Evolutionary conservation across 176 grass and related monocot genomes (phyloP).

Genomic region (Cymbopogon citratus): DNA sequence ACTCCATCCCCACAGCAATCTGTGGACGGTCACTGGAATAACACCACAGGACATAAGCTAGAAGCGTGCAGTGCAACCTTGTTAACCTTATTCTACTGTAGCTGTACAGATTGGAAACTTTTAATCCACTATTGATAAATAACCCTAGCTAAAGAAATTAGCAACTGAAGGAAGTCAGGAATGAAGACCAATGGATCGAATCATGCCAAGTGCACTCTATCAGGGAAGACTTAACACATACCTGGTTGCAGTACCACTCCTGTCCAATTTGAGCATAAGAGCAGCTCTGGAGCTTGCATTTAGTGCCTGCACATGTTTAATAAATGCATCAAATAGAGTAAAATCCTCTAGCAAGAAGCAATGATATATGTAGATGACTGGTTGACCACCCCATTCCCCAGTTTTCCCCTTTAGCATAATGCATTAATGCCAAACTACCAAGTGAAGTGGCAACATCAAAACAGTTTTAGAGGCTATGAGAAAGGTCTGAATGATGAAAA

Average conservation of each 20-base stretch:
- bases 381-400: not conserved
- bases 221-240: slow-evolving; percentile 11
- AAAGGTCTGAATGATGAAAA: not conserved
- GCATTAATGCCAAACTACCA: not conserved
- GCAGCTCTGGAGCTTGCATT: slow-evolving; percentile 94
- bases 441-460: not conserved
- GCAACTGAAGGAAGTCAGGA: not conserved
- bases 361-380: not conserved
- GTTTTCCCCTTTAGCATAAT: not conserved
- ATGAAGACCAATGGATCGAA: not conserved
- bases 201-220: not conserved
- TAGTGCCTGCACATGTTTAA: slow-evolving; percentile 51
- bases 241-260: slow-evolving; percentile 71
- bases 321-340: not conserved
- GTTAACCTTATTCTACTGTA: not conserved
- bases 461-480: not conserved
- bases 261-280: slow-evolving; percentile 91
- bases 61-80: not conserved
- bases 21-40: not conserved
- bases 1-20: not conserved
- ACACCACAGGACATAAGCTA: no score
- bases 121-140: not conserved
- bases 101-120: not conserved
- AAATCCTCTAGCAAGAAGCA: slow-evolving; percentile 6
- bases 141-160: not conserved